These are phyloP conservation scores for Pyrenula aspistea DNA, from an alignment of 495 filamentous ascomycete genomes.

Conservation along the genomic window DNA sequence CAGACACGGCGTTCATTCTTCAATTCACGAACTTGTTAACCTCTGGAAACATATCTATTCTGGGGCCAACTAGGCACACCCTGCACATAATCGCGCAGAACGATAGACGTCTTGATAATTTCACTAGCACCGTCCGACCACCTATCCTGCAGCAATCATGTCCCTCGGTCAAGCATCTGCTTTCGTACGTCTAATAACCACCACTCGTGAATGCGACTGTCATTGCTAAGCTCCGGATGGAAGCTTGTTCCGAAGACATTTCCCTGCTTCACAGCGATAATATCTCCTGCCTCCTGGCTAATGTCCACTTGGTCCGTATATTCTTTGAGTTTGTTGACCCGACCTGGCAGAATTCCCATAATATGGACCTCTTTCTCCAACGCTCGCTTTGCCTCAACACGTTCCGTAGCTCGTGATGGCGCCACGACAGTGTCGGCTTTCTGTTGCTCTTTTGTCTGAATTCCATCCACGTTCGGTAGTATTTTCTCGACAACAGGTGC, in stretches of 20 bases:
- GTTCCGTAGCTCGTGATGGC: slow-evolving; percentile 41
- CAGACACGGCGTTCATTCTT: too few species aligned
- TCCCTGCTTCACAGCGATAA: slow-evolving; percentile 81
- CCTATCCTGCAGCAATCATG: neutral
- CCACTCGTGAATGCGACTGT: slow-evolving; percentile 85
- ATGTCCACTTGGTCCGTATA: slow-evolving; percentile 24
- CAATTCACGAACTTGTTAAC: too few species aligned
- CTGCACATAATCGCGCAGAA: too few species aligned
- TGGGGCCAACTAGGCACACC: too few species aligned
- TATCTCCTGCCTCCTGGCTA: slow-evolving; percentile 53
- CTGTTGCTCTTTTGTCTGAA: slow-evolving; percentile 36
- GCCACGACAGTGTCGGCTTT: slow-evolving; percentile 54
- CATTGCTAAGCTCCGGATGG: slow-evolving; percentile 87
- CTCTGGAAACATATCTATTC: too few species aligned
- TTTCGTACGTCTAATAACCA: slow-evolving; percentile 55
- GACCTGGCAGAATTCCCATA: slow-evolving; percentile 35
- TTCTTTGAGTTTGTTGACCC: slow-evolving; percentile 25
- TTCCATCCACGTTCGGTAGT: slow-evolving; percentile 40
- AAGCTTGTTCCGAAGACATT: slow-evolving; percentile 97
- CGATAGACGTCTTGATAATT: too few species aligned
- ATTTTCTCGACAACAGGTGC: slow-evolving; percentile 88
- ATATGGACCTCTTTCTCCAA: slow-evolving; percentile 36
- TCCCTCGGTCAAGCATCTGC: slow-evolving; percentile 17
- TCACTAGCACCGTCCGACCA: too few species aligned
- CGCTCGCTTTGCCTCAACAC: slow-evolving; percentile 22